These are phyloP conservation scores for Epichloe brachyelytri DNA, from an alignment of 2,329 filamentous ascomycete species.

Conservation along the genomic window DNA sequence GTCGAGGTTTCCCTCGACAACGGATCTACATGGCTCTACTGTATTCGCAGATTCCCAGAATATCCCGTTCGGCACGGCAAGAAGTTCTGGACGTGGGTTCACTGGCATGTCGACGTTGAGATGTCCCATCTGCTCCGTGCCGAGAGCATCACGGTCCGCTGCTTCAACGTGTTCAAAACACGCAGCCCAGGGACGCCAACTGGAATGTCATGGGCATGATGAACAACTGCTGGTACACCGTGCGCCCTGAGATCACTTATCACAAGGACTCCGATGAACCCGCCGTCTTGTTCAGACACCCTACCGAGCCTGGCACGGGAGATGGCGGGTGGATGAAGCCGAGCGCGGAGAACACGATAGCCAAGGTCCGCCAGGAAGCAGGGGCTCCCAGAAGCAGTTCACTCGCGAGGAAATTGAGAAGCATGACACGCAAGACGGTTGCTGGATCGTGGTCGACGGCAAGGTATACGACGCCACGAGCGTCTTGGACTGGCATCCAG, in stretches of 20 bases:
- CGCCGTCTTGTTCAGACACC: conserved; percentile 31
- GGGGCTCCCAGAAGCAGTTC: conserved; percentile 36
- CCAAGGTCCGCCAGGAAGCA: conserved; percentile 28
- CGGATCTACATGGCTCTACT: conserved; percentile 27
- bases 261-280: conserved; percentile 17
- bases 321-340: conserved; percentile 39
- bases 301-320: conserved; percentile 28
- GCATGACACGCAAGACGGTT: conserved; percentile 32
- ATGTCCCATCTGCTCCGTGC: conserved; percentile 29
- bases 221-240: conserved; percentile 39
- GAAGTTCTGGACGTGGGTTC: conserved; percentile 41
- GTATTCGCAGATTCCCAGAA: conserved; percentile 27
- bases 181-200: conserved; percentile 29
- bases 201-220: conserved; percentile 43
- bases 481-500: conserved; percentile 35
- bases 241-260: conserved; percentile 26
- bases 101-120: conserved; percentile 38
- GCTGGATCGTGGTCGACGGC: conserved; percentile 39
- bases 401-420: conserved; percentile 40
- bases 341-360: conserved; percentile 30
- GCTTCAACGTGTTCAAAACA: conserved; percentile 38
- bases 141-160: conserved; percentile 30
- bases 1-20: conserved; percentile 36
- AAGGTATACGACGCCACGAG: conserved; percentile 38
- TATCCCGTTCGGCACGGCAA: conserved; percentile 35